These are phyloP conservation scores for Pelargonium nanum DNA, from an alignment of 345 rosid genomes.

Conservation along the genomic window DNA sequence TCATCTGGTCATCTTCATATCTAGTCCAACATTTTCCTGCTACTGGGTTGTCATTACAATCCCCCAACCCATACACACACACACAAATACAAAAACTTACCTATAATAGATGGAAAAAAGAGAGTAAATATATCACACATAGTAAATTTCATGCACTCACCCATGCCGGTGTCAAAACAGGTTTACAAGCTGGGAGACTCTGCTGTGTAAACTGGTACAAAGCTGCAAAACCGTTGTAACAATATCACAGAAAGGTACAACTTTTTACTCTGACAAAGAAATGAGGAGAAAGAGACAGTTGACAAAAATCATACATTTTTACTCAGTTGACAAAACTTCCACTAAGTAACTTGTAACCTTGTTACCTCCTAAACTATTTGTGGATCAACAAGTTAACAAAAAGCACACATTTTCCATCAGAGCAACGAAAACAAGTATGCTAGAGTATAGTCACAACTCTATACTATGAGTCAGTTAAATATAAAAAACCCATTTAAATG, in stretches of 20 bases:
- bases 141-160: conserved; percentile 28
- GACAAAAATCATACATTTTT: no score
- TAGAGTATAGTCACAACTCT: background rate
- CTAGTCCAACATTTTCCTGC: no score
- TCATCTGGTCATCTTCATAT: no score
- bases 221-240: conserved; percentile 28
- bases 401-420: no score
- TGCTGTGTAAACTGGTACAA: conserved; percentile 60
- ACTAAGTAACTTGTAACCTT: background rate
- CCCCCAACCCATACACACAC: no score
- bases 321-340: background rate
- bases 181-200: conserved; percentile 80
- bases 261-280: background rate
- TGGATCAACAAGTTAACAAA: no score
- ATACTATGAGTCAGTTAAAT: background rate
- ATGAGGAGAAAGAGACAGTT: background rate
- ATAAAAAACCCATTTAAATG: background rate
- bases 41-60: no score
- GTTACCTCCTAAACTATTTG: background rate
- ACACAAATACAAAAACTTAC: no score
- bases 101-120: no score
- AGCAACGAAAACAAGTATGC: no score
- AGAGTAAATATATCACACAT: no score
- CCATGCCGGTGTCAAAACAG: conserved; percentile 64
- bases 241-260: background rate